Evolutionary conservation across 306 rosid genomes (phyloP).

Genomic region (Herpetospermum pedunculosum): DNA sequence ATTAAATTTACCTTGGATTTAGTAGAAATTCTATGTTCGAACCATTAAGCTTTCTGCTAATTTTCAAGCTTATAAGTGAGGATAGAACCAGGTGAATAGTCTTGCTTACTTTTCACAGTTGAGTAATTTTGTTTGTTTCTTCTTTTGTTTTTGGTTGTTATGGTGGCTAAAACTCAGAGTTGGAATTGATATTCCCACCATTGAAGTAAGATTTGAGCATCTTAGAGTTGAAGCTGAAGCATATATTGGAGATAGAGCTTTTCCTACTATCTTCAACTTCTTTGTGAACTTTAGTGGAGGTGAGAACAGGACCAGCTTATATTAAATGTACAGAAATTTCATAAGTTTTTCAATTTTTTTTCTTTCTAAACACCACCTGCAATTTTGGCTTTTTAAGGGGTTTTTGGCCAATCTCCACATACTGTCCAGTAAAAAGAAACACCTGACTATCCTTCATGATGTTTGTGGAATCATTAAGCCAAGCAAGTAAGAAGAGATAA

Average conservation of each 20-base stretch:
- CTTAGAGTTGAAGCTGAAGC: slow-evolving; percentile 15
- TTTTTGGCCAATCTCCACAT: slow-evolving; percentile 16
- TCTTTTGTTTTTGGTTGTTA: neutral
- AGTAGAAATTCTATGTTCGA: neutral
- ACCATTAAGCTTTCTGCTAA: neutral
- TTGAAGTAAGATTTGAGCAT: slow-evolving; percentile 16
- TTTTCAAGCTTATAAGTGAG: neutral
- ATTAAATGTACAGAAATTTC: neutral
- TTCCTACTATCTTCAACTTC: slow-evolving; percentile 14
- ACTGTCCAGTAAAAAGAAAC: slow-evolving; percentile 21
- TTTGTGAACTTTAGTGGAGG: slow-evolving; percentile 8
- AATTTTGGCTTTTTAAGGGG: slow-evolving; percentile 13
- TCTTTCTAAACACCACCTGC: neutral
- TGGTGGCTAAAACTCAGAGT: slow-evolving; percentile 6
- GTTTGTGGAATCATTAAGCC: slow-evolving; percentile 33
- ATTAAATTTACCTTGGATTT: too few species aligned
- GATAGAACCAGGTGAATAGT: neutral
- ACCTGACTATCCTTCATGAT: slow-evolving; percentile 19
- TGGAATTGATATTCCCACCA: slow-evolving; percentile 11
- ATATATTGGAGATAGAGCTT: slow-evolving; percentile 13
- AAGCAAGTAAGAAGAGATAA: slow-evolving; percentile 16
- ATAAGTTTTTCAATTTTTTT: neutral
- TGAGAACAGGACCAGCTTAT: neutral
- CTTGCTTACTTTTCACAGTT: neutral
- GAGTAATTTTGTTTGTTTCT: neutral